Base-by-base conservation (phyloP, 208 protist genomes). In the Trypanosoma theileri region DNA sequence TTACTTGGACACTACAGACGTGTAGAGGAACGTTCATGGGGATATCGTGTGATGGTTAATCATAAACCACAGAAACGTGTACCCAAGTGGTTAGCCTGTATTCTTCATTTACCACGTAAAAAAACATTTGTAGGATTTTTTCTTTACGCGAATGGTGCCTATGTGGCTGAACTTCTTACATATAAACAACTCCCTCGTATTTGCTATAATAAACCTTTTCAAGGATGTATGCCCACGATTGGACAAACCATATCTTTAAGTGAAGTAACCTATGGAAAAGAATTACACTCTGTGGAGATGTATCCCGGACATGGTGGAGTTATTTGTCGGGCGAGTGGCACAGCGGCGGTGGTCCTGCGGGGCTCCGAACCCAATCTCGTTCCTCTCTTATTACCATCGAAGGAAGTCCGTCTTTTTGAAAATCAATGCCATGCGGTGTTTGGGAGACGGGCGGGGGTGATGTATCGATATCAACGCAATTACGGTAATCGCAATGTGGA, bases 161-260 rank as follows among this genome's bases (percentile, higher is more conserved):
- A 96, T 70, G 86, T 93, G 52, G 92, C 86, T 28, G 92, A 96
- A 80, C 81, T 96, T 56, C 83, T 96, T 26, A 93, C 88, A 7
- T 96, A 96, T 84, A 96, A 96, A 74, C 92, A 96, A 73, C 81
- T 96, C n/a, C 92, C 92, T 6, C 89, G 92, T 28, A 82, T 96
- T 21, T 71, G 84, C 31, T 96, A 96, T 78, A 96, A 96, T 80
- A 92, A 92, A 55, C 66, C 81, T 9, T 94, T 92, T 68, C 86
- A 94, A 67, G 86, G 84, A 14, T 92, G 82, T 59, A 62, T 96
- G 73, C 92, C 92, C 0, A 96, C 92, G 9, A 84, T 96, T 80
- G 92, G 92, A 11, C 92, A 96, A 69, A 94, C 92, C 2, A 88
- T 96, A 9, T 65, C 88, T 22, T 77, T 96, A 22, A 85, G 82